These are phyloP conservation scores for Neurospora sp. DNA, from an alignment of 495 filamentous ascomycete species.

Conservation along the genomic window DNA sequence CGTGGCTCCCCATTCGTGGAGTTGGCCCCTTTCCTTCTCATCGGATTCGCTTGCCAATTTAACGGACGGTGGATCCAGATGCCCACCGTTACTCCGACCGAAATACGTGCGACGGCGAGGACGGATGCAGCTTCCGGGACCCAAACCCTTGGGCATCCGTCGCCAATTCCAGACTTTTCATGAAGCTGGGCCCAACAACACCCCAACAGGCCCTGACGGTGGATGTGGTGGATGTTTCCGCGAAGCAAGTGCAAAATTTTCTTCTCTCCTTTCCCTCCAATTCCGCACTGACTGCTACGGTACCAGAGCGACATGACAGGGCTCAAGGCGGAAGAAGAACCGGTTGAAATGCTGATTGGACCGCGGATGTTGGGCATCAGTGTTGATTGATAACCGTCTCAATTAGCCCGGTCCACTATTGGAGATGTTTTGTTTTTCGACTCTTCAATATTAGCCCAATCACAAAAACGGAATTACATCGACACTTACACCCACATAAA, in stretches of 20 bases:
- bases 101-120: not conserved
- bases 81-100: not conserved
- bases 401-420: not conserved
- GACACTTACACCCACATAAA: not conserved
- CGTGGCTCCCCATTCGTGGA: not conserved
- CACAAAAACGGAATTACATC: not conserved
- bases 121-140: not conserved
- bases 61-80: not conserved
- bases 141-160: not conserved
- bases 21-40: not conserved
- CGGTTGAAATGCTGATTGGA: not conserved
- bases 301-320: not conserved
- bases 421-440: not conserved
- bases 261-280: not conserved
- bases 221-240: not conserved
- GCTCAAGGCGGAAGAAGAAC: not conserved
- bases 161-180: not conserved
- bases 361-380: not conserved
- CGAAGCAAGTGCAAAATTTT: not conserved
- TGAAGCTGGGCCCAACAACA: not conserved
- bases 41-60: not conserved
- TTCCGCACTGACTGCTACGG: not conserved
- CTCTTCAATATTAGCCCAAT: not conserved
- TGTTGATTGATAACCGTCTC: not conserved
- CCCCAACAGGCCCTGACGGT: not conserved